Evolutionary conservation across 352 stramenopile species (phyloP).

Genomic region (Pythium brachiatum): DNA sequence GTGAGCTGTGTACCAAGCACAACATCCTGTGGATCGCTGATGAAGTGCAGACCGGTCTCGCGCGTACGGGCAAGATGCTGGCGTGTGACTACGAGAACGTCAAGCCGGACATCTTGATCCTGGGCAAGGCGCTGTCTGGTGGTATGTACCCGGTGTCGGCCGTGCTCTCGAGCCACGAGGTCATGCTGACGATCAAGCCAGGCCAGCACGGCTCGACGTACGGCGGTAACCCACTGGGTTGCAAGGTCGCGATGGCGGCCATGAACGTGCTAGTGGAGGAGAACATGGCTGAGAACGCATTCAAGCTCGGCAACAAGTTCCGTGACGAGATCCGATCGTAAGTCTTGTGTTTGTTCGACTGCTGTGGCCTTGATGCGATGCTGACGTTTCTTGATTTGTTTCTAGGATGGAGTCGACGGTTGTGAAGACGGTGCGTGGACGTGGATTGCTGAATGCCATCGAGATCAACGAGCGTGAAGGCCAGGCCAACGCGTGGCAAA

Average conservation of each 20-base stretch:
- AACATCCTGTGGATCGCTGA: slow-evolving; percentile 99
- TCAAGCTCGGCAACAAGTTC: slow-evolving; percentile 93
- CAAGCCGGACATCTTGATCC: slow-evolving; percentile 97
- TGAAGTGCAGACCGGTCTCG: slow-evolving; percentile 98
- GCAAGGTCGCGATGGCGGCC: slow-evolving; percentile 96
- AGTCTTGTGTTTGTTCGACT: slow-evolving; percentile 15
- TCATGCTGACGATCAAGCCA: slow-evolving; percentile 98
- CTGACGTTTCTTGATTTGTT: neutral
- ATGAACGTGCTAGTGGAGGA: slow-evolving; percentile 97
- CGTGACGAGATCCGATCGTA: slow-evolving; percentile 84
- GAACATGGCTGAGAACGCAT: slow-evolving; percentile 94
- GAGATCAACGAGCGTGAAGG: slow-evolving; percentile 93
- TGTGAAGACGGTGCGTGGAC: slow-evolving; percentile 88
- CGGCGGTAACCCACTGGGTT: slow-evolving; percentile 96
- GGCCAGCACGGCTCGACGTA: slow-evolving; percentile 97
- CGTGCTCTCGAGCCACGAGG: slow-evolving; percentile 94
- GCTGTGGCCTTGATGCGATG: neutral
- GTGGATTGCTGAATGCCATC: slow-evolving; percentile 97
- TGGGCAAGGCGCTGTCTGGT: slow-evolving; percentile 96
- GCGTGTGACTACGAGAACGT: slow-evolving; percentile 95
- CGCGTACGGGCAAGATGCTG: slow-evolving; percentile 96
- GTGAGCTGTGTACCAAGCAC: slow-evolving; percentile 94
- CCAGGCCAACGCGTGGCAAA: slow-evolving; percentile 89
- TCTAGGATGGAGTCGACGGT: slow-evolving; percentile 57
- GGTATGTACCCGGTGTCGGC: slow-evolving; percentile 97